Percentiles rank a stretch among this genome's conserved stretches.
phyloP scores from a whole-genome alignment of 495 filamentous ascomycete genomes.

The Xylaria scruposa region DNA sequence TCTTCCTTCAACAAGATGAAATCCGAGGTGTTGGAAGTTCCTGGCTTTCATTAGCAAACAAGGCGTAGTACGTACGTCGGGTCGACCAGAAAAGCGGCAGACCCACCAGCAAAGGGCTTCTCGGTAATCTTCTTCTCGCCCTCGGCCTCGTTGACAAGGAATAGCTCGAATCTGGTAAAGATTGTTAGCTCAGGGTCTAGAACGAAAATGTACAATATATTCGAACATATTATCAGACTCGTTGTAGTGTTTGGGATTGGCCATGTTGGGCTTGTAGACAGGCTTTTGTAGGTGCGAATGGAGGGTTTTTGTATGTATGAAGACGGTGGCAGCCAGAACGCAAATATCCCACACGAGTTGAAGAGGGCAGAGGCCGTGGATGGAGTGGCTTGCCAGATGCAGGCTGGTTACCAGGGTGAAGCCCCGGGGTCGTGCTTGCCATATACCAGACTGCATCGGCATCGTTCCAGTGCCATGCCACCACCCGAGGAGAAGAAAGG shows the following conservation, averaged over 20 bases:
- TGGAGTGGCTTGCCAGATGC: neutral
- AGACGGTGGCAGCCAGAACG: neutral
- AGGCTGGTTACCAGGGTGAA: neutral
- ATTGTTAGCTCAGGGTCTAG: neutral
- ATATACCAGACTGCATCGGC: neutral
- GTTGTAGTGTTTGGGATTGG: constrained; percentile 31
- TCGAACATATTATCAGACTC: constrained; percentile 20
- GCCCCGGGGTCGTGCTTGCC: neutral
- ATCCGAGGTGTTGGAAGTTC: constrained; percentile 81
- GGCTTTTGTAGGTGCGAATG: neutral
- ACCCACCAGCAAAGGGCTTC: constrained; percentile 83
- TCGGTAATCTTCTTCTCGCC: constrained; percentile 93
- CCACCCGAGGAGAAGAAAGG: too few relatives aligned
- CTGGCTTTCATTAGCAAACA: constrained; percentile 50
- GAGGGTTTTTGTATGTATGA: neutral
- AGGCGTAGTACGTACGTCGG: neutral
- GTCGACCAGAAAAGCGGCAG: neutral
- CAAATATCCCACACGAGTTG: neutral
- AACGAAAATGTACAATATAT: neutral
- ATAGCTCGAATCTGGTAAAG: constrained; percentile 80
- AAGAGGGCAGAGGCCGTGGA: neutral
- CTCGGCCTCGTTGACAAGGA: constrained; percentile 70
- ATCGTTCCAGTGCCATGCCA: neutral
- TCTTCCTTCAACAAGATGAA: constrained; percentile 98
- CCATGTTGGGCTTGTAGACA: constrained; percentile 17